These are phyloP conservation scores for Colletotrichum trifolii DNA, from an alignment of 2,329 filamentous ascomycete genomes.

Conservation along the genomic window DNA sequence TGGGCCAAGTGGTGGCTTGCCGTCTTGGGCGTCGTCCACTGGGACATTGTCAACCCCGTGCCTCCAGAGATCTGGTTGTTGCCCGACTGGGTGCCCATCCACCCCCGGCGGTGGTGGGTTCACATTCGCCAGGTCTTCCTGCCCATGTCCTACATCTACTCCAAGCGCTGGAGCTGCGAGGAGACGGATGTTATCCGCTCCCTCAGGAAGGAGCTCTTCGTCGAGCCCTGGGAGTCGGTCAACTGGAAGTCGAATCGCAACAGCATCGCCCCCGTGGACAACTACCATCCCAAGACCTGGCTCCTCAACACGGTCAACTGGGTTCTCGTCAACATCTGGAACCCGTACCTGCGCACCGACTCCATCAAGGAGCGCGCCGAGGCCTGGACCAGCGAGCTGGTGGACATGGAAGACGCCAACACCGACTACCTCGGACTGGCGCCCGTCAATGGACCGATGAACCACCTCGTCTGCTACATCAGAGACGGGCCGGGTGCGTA, in stretches of 20 bases:
- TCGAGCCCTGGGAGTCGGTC: constrained; percentile 80
- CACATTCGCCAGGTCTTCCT: constrained; percentile 98
- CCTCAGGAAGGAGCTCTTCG: constrained; percentile 84
- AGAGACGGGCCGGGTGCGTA: constrained; percentile 81
- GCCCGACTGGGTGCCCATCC: constrained; percentile 89
- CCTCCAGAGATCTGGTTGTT: constrained; percentile 94
- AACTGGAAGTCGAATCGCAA: constrained; percentile 84
- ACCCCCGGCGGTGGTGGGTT: constrained; percentile 97
- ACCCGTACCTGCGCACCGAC: constrained; percentile 77
- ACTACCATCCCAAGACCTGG: constrained; percentile 94
- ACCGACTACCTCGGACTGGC: constrained; percentile 88
- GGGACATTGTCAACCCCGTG: constrained; percentile 94
- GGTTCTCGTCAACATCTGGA: constrained; percentile 82
- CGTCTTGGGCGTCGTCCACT: constrained; percentile 82
- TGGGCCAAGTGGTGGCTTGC: constrained; percentile 98
- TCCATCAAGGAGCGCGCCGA: constrained; percentile 78
- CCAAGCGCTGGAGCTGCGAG: constrained; percentile 81
- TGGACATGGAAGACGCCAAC: constrained; percentile 93
- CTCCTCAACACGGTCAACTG: constrained; percentile 83
- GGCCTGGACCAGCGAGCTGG: constrained; percentile 82
- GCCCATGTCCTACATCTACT: constrained; percentile 91
- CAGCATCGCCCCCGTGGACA: constrained; percentile 81
- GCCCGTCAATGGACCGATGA: constrained; percentile 91
- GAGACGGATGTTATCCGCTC: constrained; percentile 78
- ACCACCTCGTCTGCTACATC: constrained; percentile 87